Evolutionary conservation across 2,329 filamentous ascomycete genomes (phyloP), one percentile per base, ranked within the genome.

Genomic region (Pleoardoris graminearum): DNA sequence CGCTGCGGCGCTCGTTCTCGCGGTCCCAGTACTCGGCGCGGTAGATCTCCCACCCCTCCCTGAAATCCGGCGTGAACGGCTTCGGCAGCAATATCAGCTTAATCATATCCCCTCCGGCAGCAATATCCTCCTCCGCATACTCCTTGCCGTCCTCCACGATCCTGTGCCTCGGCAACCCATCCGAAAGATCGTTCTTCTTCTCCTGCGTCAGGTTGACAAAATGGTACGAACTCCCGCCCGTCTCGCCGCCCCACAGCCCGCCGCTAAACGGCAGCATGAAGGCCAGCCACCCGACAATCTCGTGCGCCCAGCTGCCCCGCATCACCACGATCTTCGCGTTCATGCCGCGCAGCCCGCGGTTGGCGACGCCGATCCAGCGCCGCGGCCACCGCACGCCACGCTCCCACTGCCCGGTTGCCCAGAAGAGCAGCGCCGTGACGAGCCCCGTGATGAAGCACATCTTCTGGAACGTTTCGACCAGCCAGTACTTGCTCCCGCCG

Each of bases 1-100:
- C 77, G 2, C 87, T 83, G 11, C 94, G 85, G 2, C 93, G 86
- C 72, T 96, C 91, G 68, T 99, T 99, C 73, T 99, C 94, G 55
- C 87, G 87, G 64, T 97, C 93, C 94, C 94, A 99, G 75, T 97
- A 99, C 55, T 97, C 92, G 29, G 88, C 86, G 48, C 94, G 84
- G 74, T 95, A 99, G 14, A 93, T 81, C 68, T 99, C 94, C 94
- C 94, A 99, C 60, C 96, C 96, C 72, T 97, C 92, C 17, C 94
- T 84, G 68, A 99, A 99, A 41, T 90, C 91, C 0, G 94, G 88
- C 5, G 90, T 95, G 68, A 99, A 99, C 0, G 92, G 91, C 70
- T 99, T 99, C 1, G 94, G 91, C 10, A 97, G 82, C 7, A 99
- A 80, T 16, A 97, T 79, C 1, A 99, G 82, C 73, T 96, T 94